Conservation (phyloP, 805 yeast genomes). For the Suhomyces xylopsoci region DNA sequence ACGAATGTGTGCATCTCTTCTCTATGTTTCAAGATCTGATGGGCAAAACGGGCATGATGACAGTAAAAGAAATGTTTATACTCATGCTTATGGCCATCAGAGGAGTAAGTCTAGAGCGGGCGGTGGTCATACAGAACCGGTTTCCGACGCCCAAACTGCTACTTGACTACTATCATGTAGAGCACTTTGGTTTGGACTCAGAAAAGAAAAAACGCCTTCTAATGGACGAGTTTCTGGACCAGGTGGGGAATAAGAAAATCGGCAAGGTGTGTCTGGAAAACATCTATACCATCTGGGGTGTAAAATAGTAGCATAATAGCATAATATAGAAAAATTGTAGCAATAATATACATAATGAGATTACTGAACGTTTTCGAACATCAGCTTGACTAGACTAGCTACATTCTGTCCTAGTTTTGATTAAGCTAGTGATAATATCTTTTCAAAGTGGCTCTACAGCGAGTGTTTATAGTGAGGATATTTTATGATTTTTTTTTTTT, state of each 20-base stretch:
- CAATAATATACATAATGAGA: too few species aligned
- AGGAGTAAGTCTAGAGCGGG: conserved; percentile 86
- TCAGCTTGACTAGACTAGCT: too few species aligned
- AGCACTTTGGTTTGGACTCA: conserved; percentile 14
- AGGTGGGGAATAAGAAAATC: conserved; percentile 52
- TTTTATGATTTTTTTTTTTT: too few species aligned
- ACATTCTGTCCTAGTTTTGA: too few species aligned
- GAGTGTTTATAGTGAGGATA: too few species aligned
- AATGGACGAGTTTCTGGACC: conserved; percentile 31
- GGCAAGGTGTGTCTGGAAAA: conserved; percentile 50
- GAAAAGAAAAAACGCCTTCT: conserved; percentile 31
- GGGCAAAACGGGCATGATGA: conserved; percentile 65
- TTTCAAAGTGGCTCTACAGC: too few species aligned
- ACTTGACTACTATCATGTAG: conserved; percentile 44
- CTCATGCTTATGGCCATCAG: conserved; percentile 73
- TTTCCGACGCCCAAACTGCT: conserved; percentile 69
- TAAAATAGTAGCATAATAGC: background rate
- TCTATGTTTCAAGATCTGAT: conserved; percentile 58
- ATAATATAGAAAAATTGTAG: too few species aligned
- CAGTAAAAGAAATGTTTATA: conserved; percentile 73
- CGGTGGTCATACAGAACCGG: conserved; percentile 65
- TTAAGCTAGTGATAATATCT: too few species aligned
- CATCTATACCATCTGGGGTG: conserved; percentile 61
- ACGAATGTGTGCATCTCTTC: conserved; percentile 37
- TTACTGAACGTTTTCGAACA: too few species aligned